These are phyloP conservation scores for Lecanoromycetidae sp. DNA, from an alignment of 2,329 filamentous ascomycete genomes.

Conservation along the genomic window DNA sequence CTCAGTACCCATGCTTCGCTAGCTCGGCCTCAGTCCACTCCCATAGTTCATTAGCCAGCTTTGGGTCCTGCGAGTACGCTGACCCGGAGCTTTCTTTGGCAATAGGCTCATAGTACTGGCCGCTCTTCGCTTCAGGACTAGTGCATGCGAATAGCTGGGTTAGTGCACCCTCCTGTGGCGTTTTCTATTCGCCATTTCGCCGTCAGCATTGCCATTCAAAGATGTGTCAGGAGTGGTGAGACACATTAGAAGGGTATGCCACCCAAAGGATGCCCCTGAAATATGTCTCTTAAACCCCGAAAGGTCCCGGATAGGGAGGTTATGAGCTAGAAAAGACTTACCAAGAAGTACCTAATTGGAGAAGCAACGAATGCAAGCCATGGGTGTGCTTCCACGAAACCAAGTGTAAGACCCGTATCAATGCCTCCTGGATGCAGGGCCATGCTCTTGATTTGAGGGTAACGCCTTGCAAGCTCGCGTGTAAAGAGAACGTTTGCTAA, in stretches of 20 bases:
- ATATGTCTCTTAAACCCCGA: no score
- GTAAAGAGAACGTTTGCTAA: constrained; percentile 28
- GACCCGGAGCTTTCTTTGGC: constrained; percentile 9
- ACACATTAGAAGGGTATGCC: no score
- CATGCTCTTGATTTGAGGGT: constrained; percentile 35
- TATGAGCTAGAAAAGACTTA: no score
- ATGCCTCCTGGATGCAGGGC: constrained; percentile 40
- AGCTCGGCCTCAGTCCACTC: constrained; percentile 16
- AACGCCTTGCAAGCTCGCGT: constrained; percentile 30
- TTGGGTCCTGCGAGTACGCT: constrained; percentile 5
- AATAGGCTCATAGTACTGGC: constrained; percentile 13
- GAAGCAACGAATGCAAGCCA: neutral
- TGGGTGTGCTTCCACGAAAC: neutral
- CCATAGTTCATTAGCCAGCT: constrained; percentile 13
- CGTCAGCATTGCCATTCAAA: no score
- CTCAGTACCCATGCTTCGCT: constrained; percentile 5
- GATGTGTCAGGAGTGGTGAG: no score
- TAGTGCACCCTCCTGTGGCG: constrained; percentile 11
- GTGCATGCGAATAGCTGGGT: constrained; percentile 16
- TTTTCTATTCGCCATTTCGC: no score
- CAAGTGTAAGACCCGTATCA: constrained; percentile 28
- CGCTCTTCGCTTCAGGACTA: constrained; percentile 12
- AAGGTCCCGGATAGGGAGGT: no score
- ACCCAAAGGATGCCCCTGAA: no score
- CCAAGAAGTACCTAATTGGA: neutral